Evolutionary conservation across 2,329 filamentous ascomycete genomes (phyloP).

Genomic region (Ophiosphaerella korrae): DNA sequence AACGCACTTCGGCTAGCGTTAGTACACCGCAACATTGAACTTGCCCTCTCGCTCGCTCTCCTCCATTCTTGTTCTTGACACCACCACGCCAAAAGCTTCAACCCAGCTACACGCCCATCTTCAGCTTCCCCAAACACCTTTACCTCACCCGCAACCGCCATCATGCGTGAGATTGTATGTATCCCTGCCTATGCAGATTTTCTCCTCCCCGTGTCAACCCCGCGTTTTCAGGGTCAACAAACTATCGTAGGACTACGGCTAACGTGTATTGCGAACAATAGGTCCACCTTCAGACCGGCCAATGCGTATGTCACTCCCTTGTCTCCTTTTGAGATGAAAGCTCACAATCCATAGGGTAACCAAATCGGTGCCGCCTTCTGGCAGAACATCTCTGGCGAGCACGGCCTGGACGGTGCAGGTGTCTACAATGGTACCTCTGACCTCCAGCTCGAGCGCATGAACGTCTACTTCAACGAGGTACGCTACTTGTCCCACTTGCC

Average conservation of each 20-base stretch:
- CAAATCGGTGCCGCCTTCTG: conserved; percentile 99
- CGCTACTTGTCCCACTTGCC: conserved; percentile 30
- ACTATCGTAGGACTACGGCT: conserved; percentile 59
- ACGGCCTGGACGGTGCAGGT: conserved; percentile 96
- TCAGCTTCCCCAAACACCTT: conserved; percentile 36
- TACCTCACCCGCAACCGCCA: conserved; percentile 43
- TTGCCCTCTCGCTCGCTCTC: conserved; percentile 22
- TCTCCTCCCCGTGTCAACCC: conserved; percentile 51
- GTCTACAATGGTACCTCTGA: conserved; percentile 98
- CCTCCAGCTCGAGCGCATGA: conserved; percentile 99
- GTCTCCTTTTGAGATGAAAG: conserved; percentile 13
- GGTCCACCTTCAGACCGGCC: conserved; percentile 99
- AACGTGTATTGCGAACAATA: conserved; percentile 61
- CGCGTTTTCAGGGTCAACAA: conserved; percentile 49
- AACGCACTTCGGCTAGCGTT: conserved; percentile 23
- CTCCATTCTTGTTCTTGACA: conserved; percentile 41
- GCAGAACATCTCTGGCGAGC: conserved; percentile 69
- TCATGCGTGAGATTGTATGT: conserved; percentile 74
- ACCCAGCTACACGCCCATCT: conserved; percentile 36
- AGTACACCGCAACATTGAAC: conserved; percentile 26
- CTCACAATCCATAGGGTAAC: conserved; percentile 76
- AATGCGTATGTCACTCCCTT: conserved; percentile 76
- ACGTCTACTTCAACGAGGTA: conserved; percentile 98
- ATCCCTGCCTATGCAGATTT: conserved; percentile 42
- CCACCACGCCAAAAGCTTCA: conserved; percentile 34